These are phyloP conservation scores for Wallemia ichthyophaga DNA, from an alignment of 1,284 basidiomycete genomes.

Conservation along the genomic window DNA sequence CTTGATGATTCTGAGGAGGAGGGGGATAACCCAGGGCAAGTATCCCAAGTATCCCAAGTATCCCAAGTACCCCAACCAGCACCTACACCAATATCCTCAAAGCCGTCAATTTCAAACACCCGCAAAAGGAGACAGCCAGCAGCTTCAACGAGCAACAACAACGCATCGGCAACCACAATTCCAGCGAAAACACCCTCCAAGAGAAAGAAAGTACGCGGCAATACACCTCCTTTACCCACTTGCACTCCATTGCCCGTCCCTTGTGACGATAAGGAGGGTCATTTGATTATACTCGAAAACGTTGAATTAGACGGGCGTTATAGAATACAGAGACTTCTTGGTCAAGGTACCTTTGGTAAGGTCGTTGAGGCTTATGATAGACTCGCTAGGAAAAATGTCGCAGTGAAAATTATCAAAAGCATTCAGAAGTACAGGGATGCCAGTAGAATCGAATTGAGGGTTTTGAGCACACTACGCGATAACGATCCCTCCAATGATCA, in stretches of 20 bases:
- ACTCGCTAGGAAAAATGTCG: conserved; percentile 29
- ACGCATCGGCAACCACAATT: neutral
- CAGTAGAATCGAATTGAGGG: conserved; percentile 90
- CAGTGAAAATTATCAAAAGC: conserved; percentile 93
- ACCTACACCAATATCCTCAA: no score
- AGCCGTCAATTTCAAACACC: no score
- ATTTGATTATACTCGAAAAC: conserved; percentile 11
- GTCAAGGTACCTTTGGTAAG: conserved; percentile 97
- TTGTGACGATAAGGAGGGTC: conserved; percentile 17
- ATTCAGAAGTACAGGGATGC: conserved; percentile 95
- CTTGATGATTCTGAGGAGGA: conserved; percentile 1
- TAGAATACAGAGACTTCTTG: conserved; percentile 53
- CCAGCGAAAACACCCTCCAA: no score
- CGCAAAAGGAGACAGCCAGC: neutral
- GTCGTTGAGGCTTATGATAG: conserved; percentile 73
- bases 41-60: no score
- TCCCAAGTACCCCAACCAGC: no score
- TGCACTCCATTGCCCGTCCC: neutral
- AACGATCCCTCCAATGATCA: conserved; percentile 65
- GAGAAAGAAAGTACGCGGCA: neutral
- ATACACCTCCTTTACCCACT: neutral
- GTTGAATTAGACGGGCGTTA: conserved; percentile 7
- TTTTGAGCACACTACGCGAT: conserved; percentile 68
- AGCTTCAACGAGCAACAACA: neutral
- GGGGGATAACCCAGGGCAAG: neutral